Conservation (phyloP, 805 yeast genomes). For the Barnettozyma wickerhamii region DNA sequence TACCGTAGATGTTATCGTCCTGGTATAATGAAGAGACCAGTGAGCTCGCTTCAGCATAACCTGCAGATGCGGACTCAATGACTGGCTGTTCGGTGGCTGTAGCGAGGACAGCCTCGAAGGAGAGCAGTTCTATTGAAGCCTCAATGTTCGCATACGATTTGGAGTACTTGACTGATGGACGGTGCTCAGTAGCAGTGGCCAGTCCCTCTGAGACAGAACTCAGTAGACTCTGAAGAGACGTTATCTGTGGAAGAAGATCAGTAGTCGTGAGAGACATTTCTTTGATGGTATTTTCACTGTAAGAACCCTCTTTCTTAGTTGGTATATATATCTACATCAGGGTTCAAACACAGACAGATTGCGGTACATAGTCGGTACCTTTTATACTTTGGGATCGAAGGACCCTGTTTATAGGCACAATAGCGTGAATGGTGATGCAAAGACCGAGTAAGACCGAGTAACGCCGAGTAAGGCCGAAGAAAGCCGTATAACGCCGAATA, state of each 20-base stretch:
- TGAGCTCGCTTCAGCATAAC: slow-evolving; percentile 3
- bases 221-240: slow-evolving; percentile 14
- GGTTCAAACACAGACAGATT: too few species aligned
- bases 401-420: too few species aligned
- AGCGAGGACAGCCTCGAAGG: slow-evolving; percentile 14
- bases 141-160: slow-evolving; percentile 14
- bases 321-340: too few species aligned
- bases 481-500: too few species aligned
- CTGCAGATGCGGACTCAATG: slow-evolving; percentile 11
- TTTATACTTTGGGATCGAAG: too few species aligned
- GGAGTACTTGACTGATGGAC: slow-evolving; percentile 12
- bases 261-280: slow-evolving; percentile 12
- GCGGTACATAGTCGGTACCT: too few species aligned
- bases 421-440: too few species aligned
- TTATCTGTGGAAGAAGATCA: slow-evolving; percentile 12
- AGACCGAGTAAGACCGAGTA: too few species aligned
- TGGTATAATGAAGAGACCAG: slow-evolving; percentile 6
- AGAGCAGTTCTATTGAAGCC: slow-evolving; percentile 15
- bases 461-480: too few species aligned
- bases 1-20: slow-evolving; percentile 31
- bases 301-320: too few species aligned
- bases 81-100: slow-evolving; percentile 12
- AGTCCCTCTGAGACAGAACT: slow-evolving; percentile 11
- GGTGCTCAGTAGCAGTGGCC: slow-evolving; percentile 18
- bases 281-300: too few species aligned